Conservation (phyloP, 2,329 filamentous ascomycete genomes). For the Cryphonectria nitschkei region DNA sequence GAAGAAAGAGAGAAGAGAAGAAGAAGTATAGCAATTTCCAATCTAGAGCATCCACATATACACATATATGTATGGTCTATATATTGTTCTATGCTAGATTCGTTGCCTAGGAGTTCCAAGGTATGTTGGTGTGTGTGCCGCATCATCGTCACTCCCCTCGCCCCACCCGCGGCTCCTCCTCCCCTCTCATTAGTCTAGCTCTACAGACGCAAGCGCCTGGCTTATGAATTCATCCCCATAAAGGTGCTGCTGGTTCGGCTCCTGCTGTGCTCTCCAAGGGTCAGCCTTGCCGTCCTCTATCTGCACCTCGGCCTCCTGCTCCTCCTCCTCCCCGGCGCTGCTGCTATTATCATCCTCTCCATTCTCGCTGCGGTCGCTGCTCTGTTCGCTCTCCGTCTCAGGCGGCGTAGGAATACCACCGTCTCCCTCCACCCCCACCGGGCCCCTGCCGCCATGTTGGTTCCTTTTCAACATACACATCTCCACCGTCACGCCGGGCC, state of each 20-base stretch:
- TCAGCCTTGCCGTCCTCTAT: conserved; percentile 2
- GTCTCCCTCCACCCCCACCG: conserved; percentile 27
- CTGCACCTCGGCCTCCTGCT: conserved; percentile 21
- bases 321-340: conserved; percentile 27
- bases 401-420: conserved; percentile 54
- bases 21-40: neutral
- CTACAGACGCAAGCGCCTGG: conserved; percentile 38
- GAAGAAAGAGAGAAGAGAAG: neutral
- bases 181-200: conserved; percentile 35
- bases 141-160: neutral
- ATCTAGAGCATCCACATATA: neutral
- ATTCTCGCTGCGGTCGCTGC: conserved; percentile 41
- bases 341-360: conserved; percentile 39
- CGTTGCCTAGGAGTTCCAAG: neutral
- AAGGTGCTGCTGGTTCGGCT: conserved; percentile 1
- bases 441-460: conserved; percentile 31
- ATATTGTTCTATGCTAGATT: neutral
- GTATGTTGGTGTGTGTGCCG: neutral
- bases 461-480: conserved; percentile 67
- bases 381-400: conserved; percentile 56
- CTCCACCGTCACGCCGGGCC: conserved; percentile 70
- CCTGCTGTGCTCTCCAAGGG: neutral
- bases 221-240: conserved; percentile 36
- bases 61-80: neutral
- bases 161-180: neutral